These are phyloP conservation scores for Tulasnella sp. DNA, from an alignment of 768 basidiomycete genomes.

Conservation along the genomic window DNA sequence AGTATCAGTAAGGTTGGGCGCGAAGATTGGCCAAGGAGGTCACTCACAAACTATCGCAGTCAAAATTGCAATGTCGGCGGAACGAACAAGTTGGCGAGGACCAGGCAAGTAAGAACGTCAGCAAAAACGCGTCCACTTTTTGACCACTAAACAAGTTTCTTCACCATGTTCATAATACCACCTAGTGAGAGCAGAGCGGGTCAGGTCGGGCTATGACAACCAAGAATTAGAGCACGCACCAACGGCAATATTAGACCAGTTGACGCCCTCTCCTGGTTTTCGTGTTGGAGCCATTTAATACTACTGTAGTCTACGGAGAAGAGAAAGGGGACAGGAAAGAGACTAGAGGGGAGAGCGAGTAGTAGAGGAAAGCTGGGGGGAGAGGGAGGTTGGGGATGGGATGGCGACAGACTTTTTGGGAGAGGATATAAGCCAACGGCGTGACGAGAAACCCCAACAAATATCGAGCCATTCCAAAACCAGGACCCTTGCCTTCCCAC, in stretches of 20 bases:
- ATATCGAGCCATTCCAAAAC: conserved; percentile 17
- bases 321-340: background rate
- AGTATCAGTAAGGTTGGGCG: background rate
- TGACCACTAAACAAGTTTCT: background rate
- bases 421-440: conserved; percentile 5
- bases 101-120: conserved; percentile 19
- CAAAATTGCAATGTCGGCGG: background rate
- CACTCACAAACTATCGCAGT: conserved; percentile 35
- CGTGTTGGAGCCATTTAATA: conserved; percentile 39
- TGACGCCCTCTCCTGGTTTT: conserved; percentile 87
- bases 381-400: conserved; percentile 8
- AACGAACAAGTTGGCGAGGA: conserved; percentile 29
- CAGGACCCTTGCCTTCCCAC: background rate
- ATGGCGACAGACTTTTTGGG: conserved; percentile 9
- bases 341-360: conserved; percentile 19
- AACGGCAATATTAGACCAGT: conserved; percentile 94
- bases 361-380: background rate
- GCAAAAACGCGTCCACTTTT: conserved; percentile 14
- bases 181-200: conserved; percentile 52
- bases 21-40: background rate
- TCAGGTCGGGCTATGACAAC: conserved; percentile 36
- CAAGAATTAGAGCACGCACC: conserved; percentile 56
- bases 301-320: conserved; percentile 4
- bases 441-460: conserved; percentile 19
- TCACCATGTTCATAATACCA: conserved; percentile 97